Base-by-base conservation (phyloP, 2,329 filamentous ascomycete genomes). In the Sphaerulina vaccinii region DNA sequence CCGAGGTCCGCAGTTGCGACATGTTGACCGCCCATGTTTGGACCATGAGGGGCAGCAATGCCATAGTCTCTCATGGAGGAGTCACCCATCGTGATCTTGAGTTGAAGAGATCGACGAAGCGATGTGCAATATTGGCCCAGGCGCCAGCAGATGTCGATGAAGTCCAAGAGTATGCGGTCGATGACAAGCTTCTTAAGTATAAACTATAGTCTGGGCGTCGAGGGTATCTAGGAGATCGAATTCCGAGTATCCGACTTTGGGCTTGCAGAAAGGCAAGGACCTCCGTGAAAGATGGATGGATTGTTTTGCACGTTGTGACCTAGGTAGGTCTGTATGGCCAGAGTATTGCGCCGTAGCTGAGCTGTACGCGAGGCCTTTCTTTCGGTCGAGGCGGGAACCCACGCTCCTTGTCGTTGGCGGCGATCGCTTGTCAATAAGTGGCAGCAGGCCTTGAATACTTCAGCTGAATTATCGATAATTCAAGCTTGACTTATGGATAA, bases 31-130 rank as follows among this genome's bases (percentile, higher is more conserved):
- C 59, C 60, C 66, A 71, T 70, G 62, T 77, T 77, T 22, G 74
- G 75, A 5, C 75, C 75, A 60, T 77, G 75, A 49, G 75, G 75
- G 15, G 73, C 74, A 46, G 74, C 75, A 19, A 71, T 59, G 32
- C 74, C 73, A 60, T 76, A 76, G 64, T 77, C 73, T 44, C 73
- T 70, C 53, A 77, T 68, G 15, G 72, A 72, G n/a, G 53, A 54
- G 58, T 68, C 65, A 33, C 27, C 62, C 62, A 63, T 64, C 41
- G 46, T 54, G 39, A 38, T 4, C 36, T 21, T 29, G 9, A 18
- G 23, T 23, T 11, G 40, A 16, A 5, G 9, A n/a, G 18, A 27
- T 16, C 22, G 29, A 18, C 3, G 13, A n/a, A 38, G 16, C n/a
- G 10, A 24, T 37, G 36, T 27, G 18, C 13, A 33, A 36, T 19